Percentiles rank a stretch among this genome's conserved stretches.
Evolutionary conservation across 2,329 filamentous ascomycete genomes (phyloP).

Genomic region (Cladosporium austrohemisphaericum): DNA sequence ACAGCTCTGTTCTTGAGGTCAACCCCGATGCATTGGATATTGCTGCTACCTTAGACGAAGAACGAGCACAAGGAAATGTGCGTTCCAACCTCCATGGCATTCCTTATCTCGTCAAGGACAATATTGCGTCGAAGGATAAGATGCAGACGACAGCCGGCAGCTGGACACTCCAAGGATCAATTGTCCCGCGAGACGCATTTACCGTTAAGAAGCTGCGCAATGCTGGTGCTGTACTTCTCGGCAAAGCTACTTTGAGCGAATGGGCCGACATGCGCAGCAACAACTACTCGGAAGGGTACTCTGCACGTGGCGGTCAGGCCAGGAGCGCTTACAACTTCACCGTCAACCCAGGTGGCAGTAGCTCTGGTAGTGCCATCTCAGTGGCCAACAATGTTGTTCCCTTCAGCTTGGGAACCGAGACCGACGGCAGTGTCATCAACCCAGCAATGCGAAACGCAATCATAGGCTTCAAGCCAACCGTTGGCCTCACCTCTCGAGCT

Average conservation of each 20-base stretch:
- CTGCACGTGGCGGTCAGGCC: conserved; percentile 60
- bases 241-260: conserved; percentile 67
- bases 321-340: conserved; percentile 66
- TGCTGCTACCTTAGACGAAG: conserved; percentile 57
- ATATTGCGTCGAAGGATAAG: conserved; percentile 64
- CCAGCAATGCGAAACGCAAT: conserved; percentile 66
- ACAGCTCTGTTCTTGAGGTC: conserved; percentile 54
- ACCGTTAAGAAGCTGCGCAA: conserved; percentile 60
- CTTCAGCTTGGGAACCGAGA: conserved; percentile 70
- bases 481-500: conserved; percentile 63
- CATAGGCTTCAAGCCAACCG: conserved; percentile 72
- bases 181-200: conserved; percentile 64
- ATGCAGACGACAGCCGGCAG: conserved; percentile 73
- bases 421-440: conserved; percentile 65
- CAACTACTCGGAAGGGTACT: conserved; percentile 66
- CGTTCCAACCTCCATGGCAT: conserved; percentile 71
- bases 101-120: conserved; percentile 72
- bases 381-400: conserved; percentile 61
- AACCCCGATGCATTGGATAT: conserved; percentile 66
- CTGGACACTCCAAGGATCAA: conserved; percentile 61
- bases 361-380: conserved; percentile 62
- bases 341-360: conserved; percentile 64
- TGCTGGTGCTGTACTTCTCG: conserved; percentile 66
- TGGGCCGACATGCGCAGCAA: conserved; percentile 70
- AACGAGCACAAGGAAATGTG: conserved; percentile 54